Conservation (phyloP, 2,329 filamentous ascomycete species). For the Chrysosporium keratinophilum region DNA sequence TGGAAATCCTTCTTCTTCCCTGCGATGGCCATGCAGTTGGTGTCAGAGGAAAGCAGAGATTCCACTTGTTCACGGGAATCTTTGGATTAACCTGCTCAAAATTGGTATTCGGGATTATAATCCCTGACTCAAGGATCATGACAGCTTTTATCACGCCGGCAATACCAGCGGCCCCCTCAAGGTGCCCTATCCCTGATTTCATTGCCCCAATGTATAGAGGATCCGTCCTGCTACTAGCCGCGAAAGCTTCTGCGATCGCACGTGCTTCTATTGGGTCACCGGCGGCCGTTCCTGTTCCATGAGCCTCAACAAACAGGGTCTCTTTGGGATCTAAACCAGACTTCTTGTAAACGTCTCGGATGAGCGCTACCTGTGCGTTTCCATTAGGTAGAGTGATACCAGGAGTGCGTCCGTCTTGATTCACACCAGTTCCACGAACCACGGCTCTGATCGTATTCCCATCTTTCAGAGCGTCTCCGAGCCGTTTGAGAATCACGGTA, state of each 20-base stretch:
- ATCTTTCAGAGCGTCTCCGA: slow-evolving; percentile 36
- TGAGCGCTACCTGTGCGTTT: slow-evolving; percentile 23
- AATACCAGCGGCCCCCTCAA: slow-evolving; percentile 27
- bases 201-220: slow-evolving; percentile 23
- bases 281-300: slow-evolving; percentile 46
- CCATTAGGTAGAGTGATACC: slow-evolving; percentile 29
- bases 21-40: background rate
- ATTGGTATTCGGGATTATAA: slow-evolving; percentile 22
- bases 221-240: slow-evolving; percentile 11
- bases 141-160: slow-evolving; percentile 24
- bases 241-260: slow-evolving; percentile 21
- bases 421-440: slow-evolving; percentile 35
- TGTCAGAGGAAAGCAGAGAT: background rate
- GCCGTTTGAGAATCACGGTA: slow-evolving; percentile 31
- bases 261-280: slow-evolving; percentile 26
- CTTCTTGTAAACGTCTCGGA: slow-evolving; percentile 19
- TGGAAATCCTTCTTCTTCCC: slow-evolving; percentile 17
- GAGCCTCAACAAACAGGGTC: slow-evolving; percentile 70
- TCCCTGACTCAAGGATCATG: slow-evolving; percentile 23
- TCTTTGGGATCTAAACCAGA: slow-evolving; percentile 40
- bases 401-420: slow-evolving; percentile 38
- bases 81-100: slow-evolving; percentile 18
- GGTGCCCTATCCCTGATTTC: slow-evolving; percentile 29
- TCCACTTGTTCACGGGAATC: slow-evolving; percentile 5
- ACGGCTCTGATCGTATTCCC: slow-evolving; percentile 39